Conservation (phyloP, 257 asterid genomes). For the Gentiana straminea region DNA sequence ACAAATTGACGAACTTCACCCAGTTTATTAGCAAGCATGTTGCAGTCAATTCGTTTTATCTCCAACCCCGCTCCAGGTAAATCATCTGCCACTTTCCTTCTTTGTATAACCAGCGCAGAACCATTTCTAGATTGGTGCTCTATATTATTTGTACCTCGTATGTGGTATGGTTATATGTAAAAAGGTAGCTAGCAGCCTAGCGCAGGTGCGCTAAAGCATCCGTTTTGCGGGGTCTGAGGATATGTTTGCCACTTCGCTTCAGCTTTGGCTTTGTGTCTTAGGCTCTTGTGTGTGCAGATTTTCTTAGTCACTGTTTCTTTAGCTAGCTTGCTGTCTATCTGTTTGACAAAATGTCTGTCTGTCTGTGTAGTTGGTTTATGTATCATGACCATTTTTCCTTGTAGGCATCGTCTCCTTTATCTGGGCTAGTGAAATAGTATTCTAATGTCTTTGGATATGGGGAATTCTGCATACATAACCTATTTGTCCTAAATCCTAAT, state of each 20-base stretch:
- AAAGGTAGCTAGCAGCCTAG: neutral
- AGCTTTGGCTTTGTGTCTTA: too few species aligned
- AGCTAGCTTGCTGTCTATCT: neutral
- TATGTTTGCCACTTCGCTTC: too few species aligned
- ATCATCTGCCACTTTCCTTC: neutral
- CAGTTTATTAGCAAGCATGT: conserved; percentile 3
- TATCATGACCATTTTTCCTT: too few species aligned
- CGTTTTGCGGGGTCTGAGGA: neutral
- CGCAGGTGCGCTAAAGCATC: too few species aligned
- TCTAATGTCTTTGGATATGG: too few species aligned
- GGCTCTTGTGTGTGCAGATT: too few species aligned
- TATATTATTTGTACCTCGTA: neutral
- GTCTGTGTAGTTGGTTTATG: neutral
- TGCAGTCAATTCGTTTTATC: conserved; percentile 3
- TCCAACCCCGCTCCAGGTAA: conserved; percentile 10
- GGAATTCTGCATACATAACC: too few species aligned
- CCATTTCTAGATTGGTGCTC: neutral
- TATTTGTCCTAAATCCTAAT: too few species aligned
- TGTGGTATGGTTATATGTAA: neutral
- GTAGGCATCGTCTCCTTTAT: neutral
- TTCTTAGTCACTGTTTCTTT: neutral
- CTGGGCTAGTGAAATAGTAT: too few species aligned
- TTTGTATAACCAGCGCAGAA: neutral
- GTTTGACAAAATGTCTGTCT: conserved; percentile 11
- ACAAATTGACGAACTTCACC: neutral